Evolutionary conservation across 75 land plant species (phyloP), one percentile per base, ranked within the genome.

Genomic region (Azolla pinnata): DNA sequence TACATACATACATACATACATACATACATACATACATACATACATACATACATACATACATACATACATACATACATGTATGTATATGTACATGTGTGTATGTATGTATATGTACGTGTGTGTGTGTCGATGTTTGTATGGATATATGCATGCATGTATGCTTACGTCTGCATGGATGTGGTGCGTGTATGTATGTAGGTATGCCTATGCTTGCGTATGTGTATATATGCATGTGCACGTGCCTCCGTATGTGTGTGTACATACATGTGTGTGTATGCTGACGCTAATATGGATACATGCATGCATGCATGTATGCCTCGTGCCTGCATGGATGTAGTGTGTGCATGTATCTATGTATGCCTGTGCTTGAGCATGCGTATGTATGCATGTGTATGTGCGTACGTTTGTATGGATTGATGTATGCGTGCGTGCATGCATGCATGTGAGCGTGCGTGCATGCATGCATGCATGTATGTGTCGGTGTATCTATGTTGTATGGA

Each of bases 71-170:
- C 17, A 42, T 42, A 42, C 17, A 42, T 42, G 17, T 42, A 42
- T 42, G 20, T 52, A 57, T 31, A 57, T 57, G 28, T 25, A 57
- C 33, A 57, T 28, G 26, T 57, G 10, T 57, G 26, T 57, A 57
- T 57, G 26, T n/a, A 57, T 57, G 33, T 57, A 57, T 57, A 52
- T 52, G 26, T 57, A 38, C 14, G 42, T 38, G 14, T 38, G 42
- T 38, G 14, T 14, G 42, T 38, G 14, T 14, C 12, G 7, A 57
- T 31, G 17, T 57, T 4, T 57, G 26, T 57, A 57, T 26, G 26
- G 20, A 57, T 57, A n/a, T 57, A 57, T 57, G 33, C 28, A 57
- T 57, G 26, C 26, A 29, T 57, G 26, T n/a, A 31, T 57, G 33
- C 28, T 19, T 57, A 52, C 20, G 33, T 25, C 20, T 57, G 33